Base-by-base conservation (phyloP, 2,329 filamentous ascomycete genomes). In the Geosmithia morbida region DNA sequence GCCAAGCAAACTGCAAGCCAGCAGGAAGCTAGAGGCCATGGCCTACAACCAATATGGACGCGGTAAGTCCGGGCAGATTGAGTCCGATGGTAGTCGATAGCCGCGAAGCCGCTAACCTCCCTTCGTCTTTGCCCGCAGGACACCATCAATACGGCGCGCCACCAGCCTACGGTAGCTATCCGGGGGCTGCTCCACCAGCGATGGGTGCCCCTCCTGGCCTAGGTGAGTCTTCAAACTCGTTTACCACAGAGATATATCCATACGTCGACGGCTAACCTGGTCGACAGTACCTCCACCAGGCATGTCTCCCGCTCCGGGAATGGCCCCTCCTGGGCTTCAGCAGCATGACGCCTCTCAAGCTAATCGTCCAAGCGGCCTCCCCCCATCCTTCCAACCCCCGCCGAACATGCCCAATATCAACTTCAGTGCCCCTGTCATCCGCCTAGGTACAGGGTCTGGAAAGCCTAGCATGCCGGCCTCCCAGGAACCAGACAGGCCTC, bases 341-440 rank as follows among this genome's bases (percentile, higher is more conserved):
- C 83, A 84, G 70, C 72, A 79, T 59, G 85, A 78, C 64, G 72
- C 74, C 61, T 75, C 81, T 57, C 84, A 86, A 70, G 77, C 85
- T 68, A 85, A 82, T 69, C 81, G 85, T 71, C 85, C 85, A 62
- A 85, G 77, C 64, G 81, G 79, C 58, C 81, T 94, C 53, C 87
- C 87, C 51, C 71, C 81, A 50, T 87, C 81, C 64, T 96, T 95
- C 66, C 86, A 94, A 69, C 80, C 87, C 45, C 89, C 90, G 10
- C 72, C 85, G 46, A 95, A 92, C 61, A 86, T 96, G 75, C 88
- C 90, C 46, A 94, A 94, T 63, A 95, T 98, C 71, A 96, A 98
- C 70, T 95, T 97, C 71, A 94, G 86, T 59, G 92, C 92, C 37
- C 89, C 90, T 48, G 88, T 97, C 50, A 97, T 98, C 59, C 85